Conservation (phyloP, 2,329 filamentous ascomycete species). For the Septoria linicola region DNA sequence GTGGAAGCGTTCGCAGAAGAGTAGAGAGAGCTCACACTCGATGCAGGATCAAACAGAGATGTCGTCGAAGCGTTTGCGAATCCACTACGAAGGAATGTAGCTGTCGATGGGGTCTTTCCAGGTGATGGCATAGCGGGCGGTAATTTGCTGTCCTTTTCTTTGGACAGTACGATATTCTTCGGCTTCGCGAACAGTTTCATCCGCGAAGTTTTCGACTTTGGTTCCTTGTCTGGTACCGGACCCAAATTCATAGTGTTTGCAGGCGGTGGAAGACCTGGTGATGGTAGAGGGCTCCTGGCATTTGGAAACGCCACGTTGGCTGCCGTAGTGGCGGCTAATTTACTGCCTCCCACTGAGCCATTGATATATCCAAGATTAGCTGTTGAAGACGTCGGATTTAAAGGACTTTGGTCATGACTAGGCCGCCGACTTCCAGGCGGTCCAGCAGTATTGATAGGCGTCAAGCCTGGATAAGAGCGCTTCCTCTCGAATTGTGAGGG, state of each 20-base stretch:
- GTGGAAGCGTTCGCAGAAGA: slow-evolving; percentile 73
- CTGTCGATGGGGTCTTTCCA: slow-evolving; percentile 38
- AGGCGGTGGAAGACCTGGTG: slow-evolving; percentile 37
- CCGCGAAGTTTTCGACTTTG: slow-evolving; percentile 68
- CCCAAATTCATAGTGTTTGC: slow-evolving; percentile 20
- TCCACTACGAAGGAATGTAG: slow-evolving; percentile 64
- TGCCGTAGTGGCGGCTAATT: slow-evolving; percentile 66
- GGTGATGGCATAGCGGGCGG: slow-evolving; percentile 70
- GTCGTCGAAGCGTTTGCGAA: slow-evolving; percentile 68
- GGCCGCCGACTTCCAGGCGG: slow-evolving; percentile 25
- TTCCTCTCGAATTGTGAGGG: slow-evolving; percentile 51
- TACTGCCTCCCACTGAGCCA: slow-evolving; percentile 59
- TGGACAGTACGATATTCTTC: slow-evolving; percentile 70
- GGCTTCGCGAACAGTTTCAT: slow-evolving; percentile 74
- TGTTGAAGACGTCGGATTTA: slow-evolving; percentile 28
- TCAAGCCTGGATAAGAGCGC: slow-evolving; percentile 71
- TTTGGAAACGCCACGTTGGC: slow-evolving; percentile 70
- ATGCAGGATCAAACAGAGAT: slow-evolving; percentile 62
- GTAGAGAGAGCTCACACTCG: slow-evolving; percentile 64
- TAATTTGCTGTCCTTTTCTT: slow-evolving; percentile 62
- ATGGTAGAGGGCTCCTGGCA: slow-evolving; percentile 53
- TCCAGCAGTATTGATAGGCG: slow-evolving; percentile 45
- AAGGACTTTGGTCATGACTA: slow-evolving; percentile 35
- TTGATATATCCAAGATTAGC: slow-evolving; percentile 53
- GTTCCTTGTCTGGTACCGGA: slow-evolving; percentile 53